Evolutionary conservation across 495 filamentous ascomycete genomes (phyloP).

Genomic region (Aspergillus cavernicola): DNA sequence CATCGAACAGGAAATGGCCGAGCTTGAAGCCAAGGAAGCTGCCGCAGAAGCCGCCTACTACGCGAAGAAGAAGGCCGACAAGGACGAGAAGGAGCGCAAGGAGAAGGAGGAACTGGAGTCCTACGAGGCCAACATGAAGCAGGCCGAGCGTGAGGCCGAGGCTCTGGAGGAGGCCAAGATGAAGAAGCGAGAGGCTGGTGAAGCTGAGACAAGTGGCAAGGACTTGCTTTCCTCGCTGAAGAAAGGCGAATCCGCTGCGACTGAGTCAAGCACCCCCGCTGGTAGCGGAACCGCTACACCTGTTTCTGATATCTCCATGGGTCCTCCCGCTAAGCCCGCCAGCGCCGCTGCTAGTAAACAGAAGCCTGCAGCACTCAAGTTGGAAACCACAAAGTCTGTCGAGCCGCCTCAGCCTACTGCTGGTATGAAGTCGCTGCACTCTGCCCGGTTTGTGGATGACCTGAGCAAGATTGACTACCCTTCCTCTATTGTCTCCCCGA

Average conservation of each 20-base stretch:
- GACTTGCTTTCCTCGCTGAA: constrained; percentile 55
- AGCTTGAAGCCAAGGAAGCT: constrained; percentile 57
- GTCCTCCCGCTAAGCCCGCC: constrained; percentile 50
- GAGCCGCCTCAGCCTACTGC: constrained; percentile 89
- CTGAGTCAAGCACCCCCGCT: constrained; percentile 47
- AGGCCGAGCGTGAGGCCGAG: constrained; percentile 55
- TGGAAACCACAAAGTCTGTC: constrained; percentile 74
- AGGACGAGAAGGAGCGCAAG: constrained; percentile 60
- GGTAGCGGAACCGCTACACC: constrained; percentile 56
- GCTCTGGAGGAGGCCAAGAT: constrained; percentile 51
- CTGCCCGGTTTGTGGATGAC: constrained; percentile 76
- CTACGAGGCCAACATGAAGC: constrained; percentile 54
- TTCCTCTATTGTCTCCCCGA: constrained; percentile 74
- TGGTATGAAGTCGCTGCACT: constrained; percentile 83
- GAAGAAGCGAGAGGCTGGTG: constrained; percentile 41
- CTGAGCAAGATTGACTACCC: constrained; percentile 72
- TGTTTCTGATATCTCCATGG: constrained; percentile 52
- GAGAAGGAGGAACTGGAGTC: constrained; percentile 47
- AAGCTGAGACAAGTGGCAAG: constrained; percentile 37
- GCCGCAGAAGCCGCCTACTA: constrained; percentile 58
- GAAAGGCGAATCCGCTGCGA: constrained; percentile 45
- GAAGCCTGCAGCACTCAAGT: constrained; percentile 78
- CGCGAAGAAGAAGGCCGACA: constrained; percentile 56
- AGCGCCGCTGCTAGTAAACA: constrained; percentile 47
- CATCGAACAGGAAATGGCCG: constrained; percentile 49